Percentiles rank a stretch among this genome's conserved stretches.
phyloP scores from a whole-genome alignment of 139 green algal species.

The Tetraselmis chui region DNA sequence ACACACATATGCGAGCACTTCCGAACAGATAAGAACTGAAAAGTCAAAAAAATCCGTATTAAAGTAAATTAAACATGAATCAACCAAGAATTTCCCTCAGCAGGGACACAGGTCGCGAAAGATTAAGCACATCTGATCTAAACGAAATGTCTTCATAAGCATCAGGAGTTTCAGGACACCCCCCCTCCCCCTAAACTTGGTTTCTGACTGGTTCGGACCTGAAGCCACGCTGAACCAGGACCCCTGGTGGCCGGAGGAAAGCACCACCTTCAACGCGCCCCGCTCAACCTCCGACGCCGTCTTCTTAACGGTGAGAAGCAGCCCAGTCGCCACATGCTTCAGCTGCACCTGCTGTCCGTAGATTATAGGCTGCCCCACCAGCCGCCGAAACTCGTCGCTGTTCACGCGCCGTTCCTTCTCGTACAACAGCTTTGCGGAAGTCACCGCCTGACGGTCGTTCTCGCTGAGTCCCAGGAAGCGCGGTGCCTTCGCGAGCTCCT shows the following conservation, averaged over 20 bases:
- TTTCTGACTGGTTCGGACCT: neutral
- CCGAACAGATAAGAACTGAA: no score
- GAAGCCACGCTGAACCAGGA: slow-evolving; percentile 25
- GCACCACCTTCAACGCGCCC: slow-evolving; percentile 21
- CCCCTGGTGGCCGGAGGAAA: slow-evolving; percentile 20
- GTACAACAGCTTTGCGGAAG: neutral
- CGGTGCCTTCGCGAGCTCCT: neutral
- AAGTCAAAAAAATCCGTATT: no score
- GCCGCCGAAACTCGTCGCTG: neutral
- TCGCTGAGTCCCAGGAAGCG: neutral
- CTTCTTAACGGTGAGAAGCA: slow-evolving; percentile 20
- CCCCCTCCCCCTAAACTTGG: no score
- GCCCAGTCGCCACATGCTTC: slow-evolving; percentile 6
- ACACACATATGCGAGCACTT: no score
- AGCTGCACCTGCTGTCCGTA: slow-evolving; percentile 28
- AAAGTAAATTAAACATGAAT: no score
- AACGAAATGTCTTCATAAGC: no score
- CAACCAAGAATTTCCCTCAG: no score
- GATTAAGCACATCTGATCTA: no score
- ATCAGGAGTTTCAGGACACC: no score
- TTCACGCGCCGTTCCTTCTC: neutral
- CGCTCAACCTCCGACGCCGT: slow-evolving; percentile 26
- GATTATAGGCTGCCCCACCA: slow-evolving; percentile 19
- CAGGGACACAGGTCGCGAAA: no score
- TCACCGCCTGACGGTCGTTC: neutral